phyloP scores from a whole-genome alignment of 208 protist species.

The Leishmania aethiopica region DNA sequence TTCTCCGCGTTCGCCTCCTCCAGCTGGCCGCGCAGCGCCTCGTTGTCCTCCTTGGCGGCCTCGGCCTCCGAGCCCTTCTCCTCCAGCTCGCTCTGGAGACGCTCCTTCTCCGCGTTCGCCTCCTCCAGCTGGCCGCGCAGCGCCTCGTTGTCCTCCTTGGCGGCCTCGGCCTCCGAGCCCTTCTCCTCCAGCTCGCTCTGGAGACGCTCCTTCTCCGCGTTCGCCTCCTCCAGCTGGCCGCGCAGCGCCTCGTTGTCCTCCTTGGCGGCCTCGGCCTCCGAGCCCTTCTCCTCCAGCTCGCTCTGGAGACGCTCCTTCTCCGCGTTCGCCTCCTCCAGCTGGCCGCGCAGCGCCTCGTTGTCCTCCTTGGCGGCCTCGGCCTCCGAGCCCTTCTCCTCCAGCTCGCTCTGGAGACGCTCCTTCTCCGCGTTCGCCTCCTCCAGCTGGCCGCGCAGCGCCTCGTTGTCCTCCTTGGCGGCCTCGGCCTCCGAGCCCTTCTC shows the following conservation, averaged over 20 bases:
- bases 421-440: constrained; percentile 6
- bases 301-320: background rate
- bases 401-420: background rate
- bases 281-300: constrained; percentile 2
- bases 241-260: constrained; percentile 1
- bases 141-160: no score
- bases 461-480: no score
- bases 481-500: no score
- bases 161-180: no score
- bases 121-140: constrained; percentile 1
- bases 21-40: background rate
- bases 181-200: no score
- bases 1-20: constrained; percentile 2
- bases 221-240: constrained; percentile 6
- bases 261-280: background rate
- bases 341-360: background rate
- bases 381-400: constrained; percentile 3
- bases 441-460: no score
- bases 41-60: no score
- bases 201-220: background rate
- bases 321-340: background rate
- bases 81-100: no score
- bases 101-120: background rate
- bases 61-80: no score
- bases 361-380: background rate